phyloP scores from a whole-genome alignment of 441 rosid species.

The Omphalea diandra region DNA sequence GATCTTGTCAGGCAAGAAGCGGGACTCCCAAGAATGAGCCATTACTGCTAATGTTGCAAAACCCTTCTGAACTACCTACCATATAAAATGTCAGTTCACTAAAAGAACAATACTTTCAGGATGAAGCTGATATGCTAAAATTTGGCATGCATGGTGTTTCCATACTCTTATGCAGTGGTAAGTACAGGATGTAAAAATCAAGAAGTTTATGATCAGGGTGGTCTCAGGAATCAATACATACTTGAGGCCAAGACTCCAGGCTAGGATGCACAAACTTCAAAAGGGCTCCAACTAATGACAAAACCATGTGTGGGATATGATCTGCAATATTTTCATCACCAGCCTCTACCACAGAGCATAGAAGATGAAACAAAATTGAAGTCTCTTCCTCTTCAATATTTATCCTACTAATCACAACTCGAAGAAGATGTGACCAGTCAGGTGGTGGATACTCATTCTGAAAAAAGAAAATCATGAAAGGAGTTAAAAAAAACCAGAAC shows the following conservation, averaged over 20 bases:
- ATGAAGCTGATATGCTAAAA: constrained; percentile 9
- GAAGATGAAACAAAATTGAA: constrained; percentile 66
- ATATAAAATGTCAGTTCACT: constrained; percentile 16
- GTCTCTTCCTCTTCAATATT: constrained; percentile 71
- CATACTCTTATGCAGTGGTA: not conserved
- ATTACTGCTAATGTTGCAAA: constrained; percentile 70
- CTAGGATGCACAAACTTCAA: constrained; percentile 47
- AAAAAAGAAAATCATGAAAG: constrained; percentile 23
- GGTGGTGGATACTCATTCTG: constrained; percentile 84
- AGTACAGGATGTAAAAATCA: not conserved
- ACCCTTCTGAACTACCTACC: constrained; percentile 67
- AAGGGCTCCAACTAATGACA: constrained; percentile 54
- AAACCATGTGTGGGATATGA: constrained; percentile 65
- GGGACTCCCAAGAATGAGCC: constrained; percentile 76
- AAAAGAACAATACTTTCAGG: constrained; percentile 21
- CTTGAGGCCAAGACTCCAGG: constrained; percentile 70
- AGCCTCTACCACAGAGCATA: constrained; percentile 63
- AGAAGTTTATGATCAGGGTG: not conserved
- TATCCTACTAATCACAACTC: constrained; percentile 64
- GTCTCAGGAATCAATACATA: constrained; percentile 33
- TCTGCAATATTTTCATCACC: constrained; percentile 52
- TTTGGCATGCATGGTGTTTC: not conserved
- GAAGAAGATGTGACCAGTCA: constrained; percentile 80
- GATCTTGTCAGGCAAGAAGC: constrained; percentile 47
- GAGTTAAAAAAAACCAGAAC: constrained; percentile 25